Evolutionary conservation across 148 eudicot genomes (phyloP).

Genomic region (Rhododendron mucronatum): DNA sequence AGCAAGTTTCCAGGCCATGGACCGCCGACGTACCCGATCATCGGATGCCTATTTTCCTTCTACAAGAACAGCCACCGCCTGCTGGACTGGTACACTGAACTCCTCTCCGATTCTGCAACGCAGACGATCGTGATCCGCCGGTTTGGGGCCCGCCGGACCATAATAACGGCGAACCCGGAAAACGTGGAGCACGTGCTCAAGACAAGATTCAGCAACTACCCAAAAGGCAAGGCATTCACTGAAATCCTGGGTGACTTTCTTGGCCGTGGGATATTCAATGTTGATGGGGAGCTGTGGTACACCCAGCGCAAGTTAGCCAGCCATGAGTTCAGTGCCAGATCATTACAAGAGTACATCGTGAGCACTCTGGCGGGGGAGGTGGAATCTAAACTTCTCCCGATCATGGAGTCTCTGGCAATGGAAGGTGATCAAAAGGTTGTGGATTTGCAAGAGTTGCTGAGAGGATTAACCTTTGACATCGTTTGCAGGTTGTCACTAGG

Average conservation of each 20-base stretch:
- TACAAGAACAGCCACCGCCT: constrained; percentile 32
- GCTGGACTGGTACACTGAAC: constrained; percentile 39
- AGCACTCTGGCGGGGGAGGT: constrained; percentile 21
- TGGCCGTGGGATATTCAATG: constrained; percentile 34
- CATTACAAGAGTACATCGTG: constrained; percentile 24
- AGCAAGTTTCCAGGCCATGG: constrained; percentile 4
- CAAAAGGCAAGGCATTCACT: constrained; percentile 33
- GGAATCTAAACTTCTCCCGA: constrained; percentile 20
- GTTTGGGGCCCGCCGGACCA: constrained; percentile 29
- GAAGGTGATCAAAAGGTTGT: constrained; percentile 15
- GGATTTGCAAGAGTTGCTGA: constrained; percentile 40
- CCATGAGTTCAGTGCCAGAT: constrained; percentile 32
- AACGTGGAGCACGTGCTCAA: constrained; percentile 41
- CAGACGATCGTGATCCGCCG: constrained; percentile 28
- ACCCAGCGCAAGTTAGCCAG: constrained; percentile 39
- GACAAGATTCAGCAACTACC: constrained; percentile 35
- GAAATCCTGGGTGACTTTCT: constrained; percentile 32
- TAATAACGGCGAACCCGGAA: constrained; percentile 36
- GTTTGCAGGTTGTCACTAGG: constrained; percentile 30
- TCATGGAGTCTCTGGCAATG: constrained; percentile 22
- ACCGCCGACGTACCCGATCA: constrained; percentile 27
- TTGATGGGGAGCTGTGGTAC: constrained; percentile 34
- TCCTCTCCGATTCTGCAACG: constrained; percentile 24
- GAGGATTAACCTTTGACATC: constrained; percentile 31
- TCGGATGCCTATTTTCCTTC: constrained; percentile 33